Base-by-base conservation (phyloP, 2,329 filamentous ascomycete species). In the Phyllosticta ampelicida region DNA sequence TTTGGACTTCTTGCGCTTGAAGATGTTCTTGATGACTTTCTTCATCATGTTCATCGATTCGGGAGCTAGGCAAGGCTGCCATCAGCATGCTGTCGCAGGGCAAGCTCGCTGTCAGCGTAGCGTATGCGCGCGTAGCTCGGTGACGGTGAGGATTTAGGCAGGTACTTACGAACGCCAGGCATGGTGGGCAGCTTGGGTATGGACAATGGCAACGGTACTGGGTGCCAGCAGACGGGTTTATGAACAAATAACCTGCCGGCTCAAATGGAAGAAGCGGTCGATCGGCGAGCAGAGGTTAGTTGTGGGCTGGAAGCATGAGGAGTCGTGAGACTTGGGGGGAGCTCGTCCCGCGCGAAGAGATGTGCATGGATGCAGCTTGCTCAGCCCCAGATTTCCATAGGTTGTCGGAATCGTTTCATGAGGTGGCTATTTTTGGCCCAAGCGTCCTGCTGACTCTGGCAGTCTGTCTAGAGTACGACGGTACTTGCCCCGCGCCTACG, bases 81-180 rank as follows among this genome's bases (percentile, higher is more conserved):
- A 48, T 21, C 20, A 18, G 51, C 29, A 36, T 18, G 48, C 23
- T 4, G 20, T 52, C 21, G 50, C 13, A 13, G 21, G 19, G 30
- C 26, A n/a, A 52, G 30, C 26, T 61, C 51, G 48, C 13, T 26
- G 51, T 21, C 20, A 18, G 51, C 29, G 18, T 18, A 29, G 49
- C 19, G 19, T 13, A 16, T 44, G 36, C 11, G 21, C 51, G 23
- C 21, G 19, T 53, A 29, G 48, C 21, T 20, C 26, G 29, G 44
- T 26, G 51, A 44, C 48, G 55, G 51, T 48, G 28, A 28, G 20
- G 58, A 23, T n/a, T 8, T 8, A 44, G 36, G 13, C 36, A 44
- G 36, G 36, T 60, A 73, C 70, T 68, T 68, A 73, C 70, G 70
- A 60, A 73, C 70, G 63, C 70, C 70, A 60, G 70, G 70, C 70